These are phyloP conservation scores for Globisporangium apiculatum DNA, from an alignment of 352 stramenopile species.

Conservation along the genomic window DNA sequence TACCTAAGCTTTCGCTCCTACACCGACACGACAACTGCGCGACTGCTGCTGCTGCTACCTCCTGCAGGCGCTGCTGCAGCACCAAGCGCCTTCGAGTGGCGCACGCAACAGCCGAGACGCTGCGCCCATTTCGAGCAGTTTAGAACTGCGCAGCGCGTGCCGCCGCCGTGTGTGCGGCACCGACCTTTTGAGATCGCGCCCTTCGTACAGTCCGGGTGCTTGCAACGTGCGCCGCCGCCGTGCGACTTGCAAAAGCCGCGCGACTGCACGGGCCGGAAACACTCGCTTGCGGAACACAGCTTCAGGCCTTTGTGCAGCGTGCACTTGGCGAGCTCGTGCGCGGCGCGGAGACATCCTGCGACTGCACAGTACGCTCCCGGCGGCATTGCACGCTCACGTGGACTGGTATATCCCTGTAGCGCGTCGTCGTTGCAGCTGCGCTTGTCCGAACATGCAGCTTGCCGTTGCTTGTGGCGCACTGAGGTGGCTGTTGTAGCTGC, in stretches of 20 bases:
- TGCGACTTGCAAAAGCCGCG: conserved; percentile 55
- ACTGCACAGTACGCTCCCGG: conserved; percentile 15
- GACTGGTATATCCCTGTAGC: too few relatives aligned
- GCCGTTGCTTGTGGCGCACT: too few relatives aligned
- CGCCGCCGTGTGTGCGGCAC: conserved; percentile 45
- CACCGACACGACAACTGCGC: too few relatives aligned
- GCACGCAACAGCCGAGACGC: conserved; percentile 13
- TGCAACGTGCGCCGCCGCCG: conserved; percentile 45
- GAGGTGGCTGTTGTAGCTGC: neutral
- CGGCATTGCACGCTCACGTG: neutral
- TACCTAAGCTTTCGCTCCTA: too few relatives aligned
- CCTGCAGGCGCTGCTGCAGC: too few relatives aligned
- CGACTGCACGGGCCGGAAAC: conserved; percentile 38
- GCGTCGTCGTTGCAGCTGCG: too few relatives aligned
- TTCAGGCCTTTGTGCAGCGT: conserved; percentile 39
- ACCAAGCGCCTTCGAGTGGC: too few relatives aligned
- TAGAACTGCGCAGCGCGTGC: conserved; percentile 34
- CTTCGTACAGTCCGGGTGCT: conserved; percentile 37
- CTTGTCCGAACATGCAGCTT: too few relatives aligned
- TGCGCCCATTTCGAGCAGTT: conserved; percentile 43
- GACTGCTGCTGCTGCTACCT: too few relatives aligned
- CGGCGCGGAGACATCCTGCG: conserved; percentile 23
- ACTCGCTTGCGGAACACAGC: conserved; percentile 27
- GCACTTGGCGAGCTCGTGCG: conserved; percentile 22
- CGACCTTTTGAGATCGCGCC: conserved; percentile 43